Percentiles rank a stretch among this genome's conserved stretches.
Conservation (phyloP, 2,329 filamentous ascomycete genomes). For the Alternaria novae-zelandiae region DNA sequence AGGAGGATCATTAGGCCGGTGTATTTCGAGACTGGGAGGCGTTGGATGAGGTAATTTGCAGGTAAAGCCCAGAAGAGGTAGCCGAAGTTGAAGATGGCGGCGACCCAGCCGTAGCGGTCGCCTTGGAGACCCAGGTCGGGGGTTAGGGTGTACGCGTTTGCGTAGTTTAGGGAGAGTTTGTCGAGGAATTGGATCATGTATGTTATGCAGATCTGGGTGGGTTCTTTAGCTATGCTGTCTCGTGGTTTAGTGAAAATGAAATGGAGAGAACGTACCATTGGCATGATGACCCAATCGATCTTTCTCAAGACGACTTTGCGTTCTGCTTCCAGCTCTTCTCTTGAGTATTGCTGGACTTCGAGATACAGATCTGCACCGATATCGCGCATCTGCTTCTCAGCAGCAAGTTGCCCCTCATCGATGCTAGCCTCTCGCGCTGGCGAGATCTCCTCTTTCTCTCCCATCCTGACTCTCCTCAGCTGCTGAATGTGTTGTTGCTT, state of each 20-base stretch:
- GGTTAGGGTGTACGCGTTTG: constrained; percentile 47
- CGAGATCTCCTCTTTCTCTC: constrained; percentile 33
- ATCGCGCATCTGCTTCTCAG: constrained; percentile 49
- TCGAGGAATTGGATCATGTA: constrained; percentile 58
- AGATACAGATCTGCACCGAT: constrained; percentile 56
- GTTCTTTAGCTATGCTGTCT: no score
- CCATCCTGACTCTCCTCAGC: constrained; percentile 13
- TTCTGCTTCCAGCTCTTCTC: constrained; percentile 54
- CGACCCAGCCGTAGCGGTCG: constrained; percentile 51
- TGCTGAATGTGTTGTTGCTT: neutral
- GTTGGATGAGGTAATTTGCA: constrained; percentile 49
- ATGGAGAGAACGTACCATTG: constrained; percentile 51
- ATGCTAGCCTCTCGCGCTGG: constrained; percentile 32
- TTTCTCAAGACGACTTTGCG: constrained; percentile 51
- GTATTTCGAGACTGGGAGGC: constrained; percentile 46
- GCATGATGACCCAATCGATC: constrained; percentile 57
- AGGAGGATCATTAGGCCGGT: constrained; percentile 47
- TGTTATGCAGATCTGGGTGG: constrained; percentile 46
- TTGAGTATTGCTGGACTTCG: constrained; percentile 52
- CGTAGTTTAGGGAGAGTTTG: constrained; percentile 52
- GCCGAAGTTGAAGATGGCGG: constrained; percentile 54
- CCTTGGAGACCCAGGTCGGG: constrained; percentile 46
- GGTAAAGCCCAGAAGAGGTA: constrained; percentile 53
- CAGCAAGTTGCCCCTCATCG: constrained; percentile 35
- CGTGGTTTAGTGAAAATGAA: no score